These are phyloP conservation scores for Simplicillium aogashimaense DNA, from an alignment of 2,329 filamentous ascomycete genomes.

Conservation along the genomic window DNA sequence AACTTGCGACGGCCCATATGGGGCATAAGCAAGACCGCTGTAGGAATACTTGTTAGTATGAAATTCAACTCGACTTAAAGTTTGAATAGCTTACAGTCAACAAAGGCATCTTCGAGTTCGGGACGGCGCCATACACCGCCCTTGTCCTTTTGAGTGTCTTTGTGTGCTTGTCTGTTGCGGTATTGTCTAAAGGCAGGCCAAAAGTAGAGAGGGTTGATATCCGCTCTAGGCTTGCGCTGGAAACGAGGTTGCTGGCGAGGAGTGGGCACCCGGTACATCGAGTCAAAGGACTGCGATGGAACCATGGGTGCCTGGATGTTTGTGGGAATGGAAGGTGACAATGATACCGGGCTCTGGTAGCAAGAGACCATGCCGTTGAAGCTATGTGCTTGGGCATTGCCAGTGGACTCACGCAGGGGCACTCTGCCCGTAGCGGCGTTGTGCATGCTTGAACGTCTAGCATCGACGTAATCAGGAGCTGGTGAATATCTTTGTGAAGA, in stretches of 20 bases:
- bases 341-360: slow-evolving; percentile 29
- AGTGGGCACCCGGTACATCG: slow-evolving; percentile 25
- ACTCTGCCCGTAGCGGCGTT: slow-evolving; percentile 19
- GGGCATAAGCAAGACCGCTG: slow-evolving; percentile 55
- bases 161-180: slow-evolving; percentile 53
- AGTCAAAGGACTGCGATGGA: slow-evolving; percentile 36
- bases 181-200: slow-evolving; percentile 57
- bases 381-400: slow-evolving; percentile 37
- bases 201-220: slow-evolving; percentile 49
- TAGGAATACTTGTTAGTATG: not conserved
- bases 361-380: slow-evolving; percentile 32
- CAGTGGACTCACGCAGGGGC: slow-evolving; percentile 41
- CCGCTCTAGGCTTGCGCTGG: slow-evolving; percentile 23
- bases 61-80: slow-evolving; percentile 16
- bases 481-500: slow-evolving; percentile 41
- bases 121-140: slow-evolving; percentile 43
- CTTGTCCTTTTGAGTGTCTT: slow-evolving; percentile 49
- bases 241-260: slow-evolving; percentile 24
- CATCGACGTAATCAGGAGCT: slow-evolving; percentile 35
- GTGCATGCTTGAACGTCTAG: slow-evolving; percentile 28
- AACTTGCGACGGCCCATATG: slow-evolving; percentile 59
- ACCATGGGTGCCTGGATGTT: slow-evolving; percentile 41
- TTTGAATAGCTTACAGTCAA: slow-evolving; percentile 43
- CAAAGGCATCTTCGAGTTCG: slow-evolving; percentile 54
- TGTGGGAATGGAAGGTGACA: slow-evolving; percentile 34